phyloP scores from a whole-genome alignment of 495 filamentous ascomycete species.

The Daldinia decipiens region DNA sequence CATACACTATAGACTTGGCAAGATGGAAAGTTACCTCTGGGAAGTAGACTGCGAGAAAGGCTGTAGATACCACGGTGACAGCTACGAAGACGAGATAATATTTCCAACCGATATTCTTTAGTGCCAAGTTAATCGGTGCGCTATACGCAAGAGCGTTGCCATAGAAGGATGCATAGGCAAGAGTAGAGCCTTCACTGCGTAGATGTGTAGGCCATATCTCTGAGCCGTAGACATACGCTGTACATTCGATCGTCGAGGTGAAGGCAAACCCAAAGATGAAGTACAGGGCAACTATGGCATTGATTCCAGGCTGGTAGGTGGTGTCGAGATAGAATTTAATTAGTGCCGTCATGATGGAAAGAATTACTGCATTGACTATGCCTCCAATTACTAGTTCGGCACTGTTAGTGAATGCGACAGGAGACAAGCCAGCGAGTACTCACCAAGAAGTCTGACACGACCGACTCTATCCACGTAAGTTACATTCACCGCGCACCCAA shows the following conservation, averaged over 20 bases:
- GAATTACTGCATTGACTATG: constrained; percentile 12
- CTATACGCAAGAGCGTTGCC: constrained; percentile 28
- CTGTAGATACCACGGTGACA: neutral
- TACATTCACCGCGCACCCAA: neutral
- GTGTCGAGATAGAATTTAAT: constrained; percentile 20
- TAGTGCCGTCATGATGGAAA: constrained; percentile 20
- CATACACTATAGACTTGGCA: neutral
- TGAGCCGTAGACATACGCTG: constrained; percentile 27
- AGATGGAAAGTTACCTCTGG: neutral
- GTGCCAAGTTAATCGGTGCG: constrained; percentile 22
- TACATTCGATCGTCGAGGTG: constrained; percentile 24
- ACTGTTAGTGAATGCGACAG: neutral
- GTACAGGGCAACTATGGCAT: neutral
- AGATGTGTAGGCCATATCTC: constrained; percentile 32
- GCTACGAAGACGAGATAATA: constrained; percentile 3
- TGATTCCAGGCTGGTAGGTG: neutral
- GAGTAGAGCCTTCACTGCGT: constrained; percentile 30
- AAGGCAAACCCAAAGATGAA: constrained; percentile 9
- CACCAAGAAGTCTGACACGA: neutral
- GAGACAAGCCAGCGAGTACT: neutral
- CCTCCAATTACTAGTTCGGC: constrained; percentile 19
- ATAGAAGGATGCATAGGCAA: constrained; percentile 23
- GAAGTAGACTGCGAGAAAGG: neutral
- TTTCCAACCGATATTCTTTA: constrained; percentile 23
- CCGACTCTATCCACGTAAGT: neutral